Conservation (phyloP, 257 asterid genomes). For the Thymus quinquecostatus region DNA sequence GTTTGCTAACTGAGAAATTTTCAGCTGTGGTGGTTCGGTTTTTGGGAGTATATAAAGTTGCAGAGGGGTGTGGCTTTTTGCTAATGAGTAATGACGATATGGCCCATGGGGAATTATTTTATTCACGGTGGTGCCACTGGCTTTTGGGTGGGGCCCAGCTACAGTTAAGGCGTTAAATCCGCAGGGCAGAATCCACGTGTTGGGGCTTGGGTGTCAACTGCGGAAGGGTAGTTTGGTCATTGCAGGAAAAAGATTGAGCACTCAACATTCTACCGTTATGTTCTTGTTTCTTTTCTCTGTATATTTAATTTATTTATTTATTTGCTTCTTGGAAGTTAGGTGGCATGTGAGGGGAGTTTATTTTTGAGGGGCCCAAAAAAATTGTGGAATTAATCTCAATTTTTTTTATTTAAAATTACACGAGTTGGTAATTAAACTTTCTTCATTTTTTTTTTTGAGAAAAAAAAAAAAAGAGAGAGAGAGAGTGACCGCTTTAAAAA, state of each 20-base stretch:
- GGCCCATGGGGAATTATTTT: constrained; percentile 37
- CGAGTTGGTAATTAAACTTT: not conserved
- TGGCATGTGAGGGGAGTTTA: constrained; percentile 33
- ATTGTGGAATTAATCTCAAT: not conserved
- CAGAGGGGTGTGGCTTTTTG: not conserved
- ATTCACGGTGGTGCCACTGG: constrained; percentile 52
- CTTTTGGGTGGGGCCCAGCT: constrained; percentile 50
- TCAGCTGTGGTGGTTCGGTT: constrained; percentile 20
- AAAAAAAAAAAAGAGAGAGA: no score
- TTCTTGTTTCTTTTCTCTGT: constrained; percentile 12
- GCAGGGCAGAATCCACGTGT: constrained; percentile 47
- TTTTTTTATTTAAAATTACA: not conserved
- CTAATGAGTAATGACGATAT: constrained; percentile 20
- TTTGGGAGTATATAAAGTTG: constrained; percentile 18
- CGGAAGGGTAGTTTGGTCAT: constrained; percentile 46
- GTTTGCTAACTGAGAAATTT: constrained; percentile 14
- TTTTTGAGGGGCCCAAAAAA: constrained; percentile 22
- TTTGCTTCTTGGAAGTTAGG: constrained; percentile 33
- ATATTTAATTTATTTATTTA: not conserved
- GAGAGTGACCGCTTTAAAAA: no score
- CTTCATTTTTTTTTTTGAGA: no score
- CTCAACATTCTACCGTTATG: constrained; percentile 40
- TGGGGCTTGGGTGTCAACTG: constrained; percentile 25
- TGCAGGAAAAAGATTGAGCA: not conserved
- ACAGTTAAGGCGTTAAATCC: constrained; percentile 86